Conservation (phyloP, 2,329 filamentous ascomycete genomes). For the Fusarium falciforme region DNA sequence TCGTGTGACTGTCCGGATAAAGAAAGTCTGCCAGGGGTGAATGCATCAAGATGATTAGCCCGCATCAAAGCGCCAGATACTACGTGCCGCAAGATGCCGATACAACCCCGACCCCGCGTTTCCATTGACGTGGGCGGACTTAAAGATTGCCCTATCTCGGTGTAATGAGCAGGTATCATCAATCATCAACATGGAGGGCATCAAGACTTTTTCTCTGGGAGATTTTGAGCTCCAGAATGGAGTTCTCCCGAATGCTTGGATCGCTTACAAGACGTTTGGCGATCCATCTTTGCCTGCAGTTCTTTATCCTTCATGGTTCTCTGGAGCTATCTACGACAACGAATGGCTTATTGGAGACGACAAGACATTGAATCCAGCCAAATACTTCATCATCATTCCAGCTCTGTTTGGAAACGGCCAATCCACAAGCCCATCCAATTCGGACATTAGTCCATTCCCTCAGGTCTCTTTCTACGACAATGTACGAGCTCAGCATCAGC, state of each 20-base stretch:
- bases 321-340: slow-evolving; percentile 72
- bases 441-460: slow-evolving; percentile 55
- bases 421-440: slow-evolving; percentile 64
- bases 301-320: slow-evolving; percentile 82
- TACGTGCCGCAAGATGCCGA: not conserved
- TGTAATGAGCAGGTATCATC: not conserved
- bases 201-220: slow-evolving; percentile 64
- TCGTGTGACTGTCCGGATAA: slow-evolving; percentile 27
- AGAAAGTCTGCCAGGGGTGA: slow-evolving; percentile 30
- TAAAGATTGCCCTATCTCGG: not conserved
- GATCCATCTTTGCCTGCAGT: slow-evolving; percentile 71
- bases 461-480: slow-evolving; percentile 61
- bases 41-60: slow-evolving; percentile 14
- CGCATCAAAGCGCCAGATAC: slow-evolving; percentile 4
- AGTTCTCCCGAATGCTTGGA: slow-evolving; percentile 70
- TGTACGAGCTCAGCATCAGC: slow-evolving; percentile 60
- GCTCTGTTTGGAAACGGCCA: slow-evolving; percentile 66
- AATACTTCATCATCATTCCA: slow-evolving; percentile 62
- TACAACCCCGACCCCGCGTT: slow-evolving; percentile 1
- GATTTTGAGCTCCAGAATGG: slow-evolving; percentile 76
- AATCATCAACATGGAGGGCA: slow-evolving; percentile 15
- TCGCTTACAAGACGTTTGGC: slow-evolving; percentile 84
- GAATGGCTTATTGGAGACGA: slow-evolving; percentile 77
- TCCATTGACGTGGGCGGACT: not conserved
- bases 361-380: slow-evolving; percentile 70